Conservation (phyloP, 306 rosid genomes). For the Inga leiocalycina region DNA sequence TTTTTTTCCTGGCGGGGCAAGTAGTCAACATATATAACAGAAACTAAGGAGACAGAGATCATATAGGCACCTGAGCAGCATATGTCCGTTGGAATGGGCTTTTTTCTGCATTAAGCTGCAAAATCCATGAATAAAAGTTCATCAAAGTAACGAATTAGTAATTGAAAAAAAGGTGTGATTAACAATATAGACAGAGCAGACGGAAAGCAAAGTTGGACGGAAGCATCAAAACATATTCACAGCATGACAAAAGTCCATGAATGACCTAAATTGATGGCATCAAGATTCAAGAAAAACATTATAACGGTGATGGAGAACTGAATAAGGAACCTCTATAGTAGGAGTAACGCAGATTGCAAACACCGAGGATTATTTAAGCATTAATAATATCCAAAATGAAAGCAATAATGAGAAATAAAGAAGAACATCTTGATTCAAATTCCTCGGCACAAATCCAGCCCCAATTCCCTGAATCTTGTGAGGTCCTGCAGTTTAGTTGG, state of each 20-base stretch:
- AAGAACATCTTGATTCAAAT: slow-evolving; percentile 70
- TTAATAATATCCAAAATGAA: not conserved
- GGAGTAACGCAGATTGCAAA: not conserved
- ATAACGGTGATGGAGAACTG: not conserved
- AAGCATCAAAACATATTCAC: not conserved
- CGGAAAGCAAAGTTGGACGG: not conserved
- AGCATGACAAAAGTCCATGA: not conserved
- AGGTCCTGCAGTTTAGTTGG: slow-evolving; percentile 68
- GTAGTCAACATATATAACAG: not conserved
- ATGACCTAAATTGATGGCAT: not conserved
- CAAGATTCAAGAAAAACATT: not conserved
- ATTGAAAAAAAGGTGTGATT: not conserved
- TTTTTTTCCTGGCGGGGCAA: not conserved
- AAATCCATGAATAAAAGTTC: not conserved
- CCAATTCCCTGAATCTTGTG: slow-evolving; percentile 99
- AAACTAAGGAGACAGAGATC: slow-evolving; percentile 8
- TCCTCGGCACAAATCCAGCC: slow-evolving; percentile 97
- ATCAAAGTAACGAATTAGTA: not conserved
- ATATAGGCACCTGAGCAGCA: slow-evolving; percentile 68
- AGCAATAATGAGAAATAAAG: not conserved
- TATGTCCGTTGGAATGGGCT: slow-evolving; percentile 64
- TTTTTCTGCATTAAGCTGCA: slow-evolving; percentile 61
- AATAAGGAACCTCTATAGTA: not conserved
- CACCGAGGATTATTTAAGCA: not conserved
- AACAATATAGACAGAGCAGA: not conserved